phyloP scores from a whole-genome alignment of 108 stramenopile genomes.

The Phaeodactylum tricornutum region DNA sequence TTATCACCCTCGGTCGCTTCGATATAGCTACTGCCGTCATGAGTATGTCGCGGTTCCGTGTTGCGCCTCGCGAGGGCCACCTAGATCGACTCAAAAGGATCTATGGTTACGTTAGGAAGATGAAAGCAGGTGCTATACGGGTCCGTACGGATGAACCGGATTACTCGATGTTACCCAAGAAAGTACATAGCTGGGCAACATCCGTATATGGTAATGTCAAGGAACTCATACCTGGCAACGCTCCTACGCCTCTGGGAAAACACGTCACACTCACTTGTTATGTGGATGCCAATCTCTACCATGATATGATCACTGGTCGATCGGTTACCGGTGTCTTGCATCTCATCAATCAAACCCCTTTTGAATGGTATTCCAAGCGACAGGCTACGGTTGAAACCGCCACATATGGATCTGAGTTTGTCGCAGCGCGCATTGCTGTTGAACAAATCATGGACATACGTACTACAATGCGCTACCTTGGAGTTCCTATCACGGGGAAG shows the following conservation, averaged over 20 bases:
- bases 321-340: constrained; percentile 15
- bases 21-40: constrained; percentile 7
- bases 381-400: constrained; percentile 14
- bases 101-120: constrained; percentile 15
- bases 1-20: constrained; percentile 12
- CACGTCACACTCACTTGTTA: too few relatives aligned
- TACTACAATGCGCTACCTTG: constrained; percentile 8
- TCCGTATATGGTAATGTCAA: background rate
- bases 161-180: background rate
- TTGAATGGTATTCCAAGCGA: constrained; percentile 9
- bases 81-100: constrained; percentile 14
- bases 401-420: constrained; percentile 12
- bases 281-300: constrained; percentile 20
- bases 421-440: constrained; percentile 5
- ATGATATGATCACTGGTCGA: constrained; percentile 11
- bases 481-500: constrained; percentile 1
- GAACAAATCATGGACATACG: constrained; percentile 10
- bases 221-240: background rate
- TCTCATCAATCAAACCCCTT: constrained; percentile 16
- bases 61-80: constrained; percentile 15
- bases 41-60: constrained; percentile 5
- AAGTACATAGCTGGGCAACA: background rate
- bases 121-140: constrained; percentile 1
- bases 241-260: too few relatives aligned
- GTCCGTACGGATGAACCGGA: background rate